A percentile compares a stretch with the other conserved stretches of the same genome.
These are phyloP conservation scores for Lasiosphaeria ovina DNA, from an alignment of 495 filamentous ascomycete species.

Conservation along the genomic window DNA sequence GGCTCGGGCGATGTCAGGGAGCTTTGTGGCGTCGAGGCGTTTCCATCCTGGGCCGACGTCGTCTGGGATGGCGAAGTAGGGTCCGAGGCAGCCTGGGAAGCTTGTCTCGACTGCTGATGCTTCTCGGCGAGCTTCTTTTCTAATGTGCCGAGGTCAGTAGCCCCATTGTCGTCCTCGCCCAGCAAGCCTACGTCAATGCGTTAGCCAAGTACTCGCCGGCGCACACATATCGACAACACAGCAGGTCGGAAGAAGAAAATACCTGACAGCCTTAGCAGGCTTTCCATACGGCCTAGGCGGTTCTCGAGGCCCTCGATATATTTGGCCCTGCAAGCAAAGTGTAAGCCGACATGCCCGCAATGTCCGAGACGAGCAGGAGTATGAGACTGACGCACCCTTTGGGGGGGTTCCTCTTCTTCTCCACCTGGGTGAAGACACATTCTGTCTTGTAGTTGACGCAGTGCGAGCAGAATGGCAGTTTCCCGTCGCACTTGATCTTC, in stretches of 20 bases:
- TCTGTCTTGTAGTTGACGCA: conserved; percentile 98
- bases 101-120: conserved; percentile 44
- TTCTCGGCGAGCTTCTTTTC: conserved; percentile 79
- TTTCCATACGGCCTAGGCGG: conserved; percentile 89
- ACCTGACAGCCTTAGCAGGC: conserved; percentile 80
- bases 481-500: conserved; percentile 99
- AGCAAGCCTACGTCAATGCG: conserved; percentile 53
- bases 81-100: conserved; percentile 43
- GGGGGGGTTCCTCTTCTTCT: conserved; percentile 97
- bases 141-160: conserved; percentile 82
- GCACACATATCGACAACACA: neutral
- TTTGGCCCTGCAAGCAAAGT: conserved; percentile 64
- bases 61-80: conserved; percentile 47
- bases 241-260: conserved; percentile 9
- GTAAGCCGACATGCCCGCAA: conserved; percentile 20
- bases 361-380: neutral
- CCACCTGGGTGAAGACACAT: conserved; percentile 94
- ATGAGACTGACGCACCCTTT: conserved; percentile 68
- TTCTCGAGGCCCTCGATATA: conserved; percentile 99
- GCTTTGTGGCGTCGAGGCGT: conserved; percentile 57
- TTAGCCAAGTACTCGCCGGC: conserved; percentile 11
- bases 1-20: conserved; percentile 62
- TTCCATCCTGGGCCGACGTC: conserved; percentile 43
- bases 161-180: conserved; percentile 81
- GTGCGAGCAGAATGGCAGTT: conserved; percentile 91